phyloP scores from a whole-genome alignment of 225 moss, liverwort and hornwort species.

The Climacium dendroides region DNA sequence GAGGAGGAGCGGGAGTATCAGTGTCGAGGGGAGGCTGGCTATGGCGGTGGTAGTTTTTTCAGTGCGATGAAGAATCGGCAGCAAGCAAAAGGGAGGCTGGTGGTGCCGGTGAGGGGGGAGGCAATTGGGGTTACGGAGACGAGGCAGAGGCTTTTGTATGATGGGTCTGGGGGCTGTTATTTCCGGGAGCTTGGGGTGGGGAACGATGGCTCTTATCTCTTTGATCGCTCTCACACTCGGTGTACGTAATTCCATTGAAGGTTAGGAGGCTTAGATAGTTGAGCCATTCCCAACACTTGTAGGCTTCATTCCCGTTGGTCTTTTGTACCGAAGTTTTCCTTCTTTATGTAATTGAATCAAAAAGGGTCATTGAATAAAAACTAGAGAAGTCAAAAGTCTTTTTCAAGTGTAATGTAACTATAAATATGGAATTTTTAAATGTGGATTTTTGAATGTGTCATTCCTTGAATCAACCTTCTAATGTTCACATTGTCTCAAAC shows the following conservation, averaged over 20 bases:
- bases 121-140: slow-evolving; percentile 21
- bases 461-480: neutral
- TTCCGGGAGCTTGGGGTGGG: slow-evolving; percentile 21
- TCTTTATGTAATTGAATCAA: neutral
- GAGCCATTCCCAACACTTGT: too few relatives aligned
- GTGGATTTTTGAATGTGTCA: neutral
- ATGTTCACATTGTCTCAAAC: neutral
- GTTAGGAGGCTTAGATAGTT: too few relatives aligned
- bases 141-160: slow-evolving; percentile 14
- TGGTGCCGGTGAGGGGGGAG: slow-evolving; percentile 12
- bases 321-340: too few relatives aligned
- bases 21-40: neutral
- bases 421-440: neutral
- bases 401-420: neutral
- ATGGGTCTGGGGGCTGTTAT: slow-evolving; percentile 48
- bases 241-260: neutral
- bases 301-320: too few relatives aligned
- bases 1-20: slow-evolving; percentile 27
- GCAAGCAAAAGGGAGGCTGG: slow-evolving; percentile 17
- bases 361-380: neutral
- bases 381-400: neutral
- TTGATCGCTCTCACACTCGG: slow-evolving; percentile 23
- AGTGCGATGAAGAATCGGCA: slow-evolving; percentile 49
- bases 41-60: slow-evolving; percentile 12
- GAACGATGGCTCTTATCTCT: slow-evolving; percentile 30